Evolutionary conservation across 1,284 basidiomycete species (phyloP).

Genomic region (Bjerkandera adusta): DNA sequence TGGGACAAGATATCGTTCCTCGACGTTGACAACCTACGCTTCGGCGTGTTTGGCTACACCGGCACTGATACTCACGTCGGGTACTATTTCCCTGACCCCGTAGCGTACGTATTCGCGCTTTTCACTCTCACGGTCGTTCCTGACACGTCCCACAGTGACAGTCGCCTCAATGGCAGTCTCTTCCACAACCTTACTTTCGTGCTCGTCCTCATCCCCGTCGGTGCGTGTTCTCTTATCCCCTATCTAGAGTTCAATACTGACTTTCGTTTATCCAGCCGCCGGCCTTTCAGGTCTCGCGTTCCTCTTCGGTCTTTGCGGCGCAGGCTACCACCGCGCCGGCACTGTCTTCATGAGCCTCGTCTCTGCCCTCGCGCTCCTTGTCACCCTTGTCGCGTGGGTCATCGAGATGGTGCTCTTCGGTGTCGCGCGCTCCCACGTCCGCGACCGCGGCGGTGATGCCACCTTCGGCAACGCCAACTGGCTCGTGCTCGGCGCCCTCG

Average conservation of each 20-base stretch:
- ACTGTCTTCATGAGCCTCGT: conserved; percentile 76
- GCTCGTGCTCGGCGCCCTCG: conserved; percentile 73
- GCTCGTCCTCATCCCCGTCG: conserved; percentile 78
- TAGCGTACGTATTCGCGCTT: conserved; percentile 32
- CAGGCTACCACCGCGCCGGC: conserved; percentile 59
- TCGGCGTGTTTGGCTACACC: conserved; percentile 77
- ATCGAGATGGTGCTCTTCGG: conserved; percentile 82
- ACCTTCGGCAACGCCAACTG: conserved; percentile 75
- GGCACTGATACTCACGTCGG: conserved; percentile 55
- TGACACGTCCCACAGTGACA: conserved; percentile 25
- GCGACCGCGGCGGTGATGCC: conserved; percentile 47
- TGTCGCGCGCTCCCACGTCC: conserved; percentile 59
- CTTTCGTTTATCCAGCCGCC: conserved; percentile 42
- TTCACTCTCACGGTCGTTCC: conserved; percentile 9
- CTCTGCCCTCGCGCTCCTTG: conserved; percentile 59
- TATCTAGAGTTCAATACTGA: conserved; percentile 1
- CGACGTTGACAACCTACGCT: conserved; percentile 49
- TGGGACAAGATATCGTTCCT: conserved; percentile 75
- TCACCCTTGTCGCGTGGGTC: conserved; percentile 67
- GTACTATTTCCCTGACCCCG: conserved; percentile 47
- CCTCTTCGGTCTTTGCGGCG: conserved; percentile 69
- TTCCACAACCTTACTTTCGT: conserved; percentile 70
- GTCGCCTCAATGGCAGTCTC: conserved; percentile 44
- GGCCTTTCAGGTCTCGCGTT: conserved; percentile 70
- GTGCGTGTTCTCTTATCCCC: conserved; percentile 30